phyloP scores from a whole-genome alignment of 2,329 filamentous ascomycete genomes.

The Calonectria pauciramosa region DNA sequence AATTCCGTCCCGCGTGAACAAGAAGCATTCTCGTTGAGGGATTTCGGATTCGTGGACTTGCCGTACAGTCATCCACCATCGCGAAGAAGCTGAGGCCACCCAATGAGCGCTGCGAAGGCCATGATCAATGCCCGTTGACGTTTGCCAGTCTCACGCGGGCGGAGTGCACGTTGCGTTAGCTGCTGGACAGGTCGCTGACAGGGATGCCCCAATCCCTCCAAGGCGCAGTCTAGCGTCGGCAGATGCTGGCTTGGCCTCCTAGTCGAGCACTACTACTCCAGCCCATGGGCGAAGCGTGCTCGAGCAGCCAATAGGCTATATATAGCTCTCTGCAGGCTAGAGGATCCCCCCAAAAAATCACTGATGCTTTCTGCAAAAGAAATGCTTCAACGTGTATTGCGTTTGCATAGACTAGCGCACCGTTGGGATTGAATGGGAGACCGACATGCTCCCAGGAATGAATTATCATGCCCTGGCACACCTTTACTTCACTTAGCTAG shows the following conservation, averaged over 20 bases:
- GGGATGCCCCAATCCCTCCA: neutral
- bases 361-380: neutral
- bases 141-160: neutral
- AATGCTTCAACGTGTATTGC: no score
- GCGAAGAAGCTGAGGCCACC: neutral
- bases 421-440: neutral
- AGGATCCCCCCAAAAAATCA: no score
- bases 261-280: neutral
- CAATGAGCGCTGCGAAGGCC: neutral
- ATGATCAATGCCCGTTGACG: neutral
- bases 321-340: neutral
- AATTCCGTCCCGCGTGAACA: neutral
- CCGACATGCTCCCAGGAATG: neutral
- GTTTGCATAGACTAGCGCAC: neutral
- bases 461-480: neutral
- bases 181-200: neutral
- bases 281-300: neutral
- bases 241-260: neutral
- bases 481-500: neutral
- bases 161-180: neutral
- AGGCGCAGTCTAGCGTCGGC: conserved; percentile 8
- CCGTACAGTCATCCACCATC: neutral
- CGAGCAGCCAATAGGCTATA: neutral
- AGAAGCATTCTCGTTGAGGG: neutral
- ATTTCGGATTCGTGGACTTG: neutral